Conservation (phyloP, 192 early-diverging fungal species). For the Geranomyces variabilis region DNA sequence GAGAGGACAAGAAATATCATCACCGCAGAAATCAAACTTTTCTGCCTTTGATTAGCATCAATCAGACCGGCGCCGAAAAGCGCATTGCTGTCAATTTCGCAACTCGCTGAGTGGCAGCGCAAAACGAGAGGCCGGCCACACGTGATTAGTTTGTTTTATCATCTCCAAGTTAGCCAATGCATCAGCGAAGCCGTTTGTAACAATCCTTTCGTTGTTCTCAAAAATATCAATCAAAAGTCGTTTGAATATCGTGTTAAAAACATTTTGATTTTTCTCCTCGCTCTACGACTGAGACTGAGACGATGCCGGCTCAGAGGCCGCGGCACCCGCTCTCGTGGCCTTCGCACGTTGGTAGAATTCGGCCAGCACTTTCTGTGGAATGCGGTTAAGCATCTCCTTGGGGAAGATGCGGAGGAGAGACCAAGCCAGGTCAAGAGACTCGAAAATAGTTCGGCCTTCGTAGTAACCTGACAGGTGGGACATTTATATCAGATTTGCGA, state of each 20-base stretch:
- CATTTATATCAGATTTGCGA: too few species aligned
- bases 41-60: background rate
- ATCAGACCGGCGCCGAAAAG: slow-evolving; percentile 12
- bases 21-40: too few species aligned
- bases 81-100: slow-evolving; percentile 10
- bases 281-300: slow-evolving; percentile 21
- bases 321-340: slow-evolving; percentile 38
- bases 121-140: too few species aligned
- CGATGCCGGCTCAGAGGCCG: slow-evolving; percentile 34
- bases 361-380: slow-evolving; percentile 90
- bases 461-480: slow-evolving; percentile 76
- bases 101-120: slow-evolving; percentile 2
- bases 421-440: slow-evolving; percentile 98
- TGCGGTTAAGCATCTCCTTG: slow-evolving; percentile 99
- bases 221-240: too few species aligned
- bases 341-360: slow-evolving; percentile 90
- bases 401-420: slow-evolving; percentile 98
- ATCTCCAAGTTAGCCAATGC: too few species aligned
- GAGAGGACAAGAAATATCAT: too few species aligned
- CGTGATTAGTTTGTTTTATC: too few species aligned
- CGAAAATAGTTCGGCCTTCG: slow-evolving; percentile 95
- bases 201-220: too few species aligned
- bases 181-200: too few species aligned
- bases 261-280: background rate
- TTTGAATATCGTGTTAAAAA: too few species aligned